Evolutionary conservation across 305 asterid genomes (phyloP).

Genomic region (Solanum hybrid): DNA sequence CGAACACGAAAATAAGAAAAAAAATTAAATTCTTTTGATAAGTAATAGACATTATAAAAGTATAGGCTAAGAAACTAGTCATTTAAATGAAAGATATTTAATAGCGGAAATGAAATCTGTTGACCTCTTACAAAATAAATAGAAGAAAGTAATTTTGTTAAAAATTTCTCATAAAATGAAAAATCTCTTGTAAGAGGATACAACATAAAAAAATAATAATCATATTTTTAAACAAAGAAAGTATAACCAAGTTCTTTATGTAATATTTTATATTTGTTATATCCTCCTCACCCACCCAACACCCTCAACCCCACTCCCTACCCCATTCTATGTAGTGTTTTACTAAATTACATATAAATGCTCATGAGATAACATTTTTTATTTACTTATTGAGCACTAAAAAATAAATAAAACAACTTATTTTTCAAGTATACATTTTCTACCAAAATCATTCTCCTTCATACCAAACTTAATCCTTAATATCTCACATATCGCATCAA

Average conservation of each 20-base stretch:
- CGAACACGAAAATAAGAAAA: neutral
- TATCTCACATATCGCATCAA: neutral
- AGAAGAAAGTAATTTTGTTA: neutral
- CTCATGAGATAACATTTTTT: neutral
- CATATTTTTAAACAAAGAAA: neutral
- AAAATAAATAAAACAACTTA: neutral
- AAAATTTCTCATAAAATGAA: too few relatives aligned
- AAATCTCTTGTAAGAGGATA: neutral
- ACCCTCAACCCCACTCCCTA: neutral
- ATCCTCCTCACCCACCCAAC: neutral
- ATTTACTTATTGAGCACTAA: too few relatives aligned
- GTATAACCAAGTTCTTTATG: neutral
- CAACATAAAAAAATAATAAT: neutral
- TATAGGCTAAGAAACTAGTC: neutral
- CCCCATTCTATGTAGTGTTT: neutral
- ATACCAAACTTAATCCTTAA: neutral
- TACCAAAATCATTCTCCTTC: neutral
- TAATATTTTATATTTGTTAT: too few relatives aligned
- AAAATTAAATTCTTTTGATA: too few relatives aligned
- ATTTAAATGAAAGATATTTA: neutral
- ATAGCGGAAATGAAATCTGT: neutral
- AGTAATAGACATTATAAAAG: neutral
- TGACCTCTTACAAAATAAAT: neutral
- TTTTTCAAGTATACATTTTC: neutral
- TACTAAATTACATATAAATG: neutral